Evolutionary conservation across 2,329 filamentous ascomycete genomes (phyloP), one percentile per base, ranked within the genome.

Genomic region (Cryphonectria radicalis): DNA sequence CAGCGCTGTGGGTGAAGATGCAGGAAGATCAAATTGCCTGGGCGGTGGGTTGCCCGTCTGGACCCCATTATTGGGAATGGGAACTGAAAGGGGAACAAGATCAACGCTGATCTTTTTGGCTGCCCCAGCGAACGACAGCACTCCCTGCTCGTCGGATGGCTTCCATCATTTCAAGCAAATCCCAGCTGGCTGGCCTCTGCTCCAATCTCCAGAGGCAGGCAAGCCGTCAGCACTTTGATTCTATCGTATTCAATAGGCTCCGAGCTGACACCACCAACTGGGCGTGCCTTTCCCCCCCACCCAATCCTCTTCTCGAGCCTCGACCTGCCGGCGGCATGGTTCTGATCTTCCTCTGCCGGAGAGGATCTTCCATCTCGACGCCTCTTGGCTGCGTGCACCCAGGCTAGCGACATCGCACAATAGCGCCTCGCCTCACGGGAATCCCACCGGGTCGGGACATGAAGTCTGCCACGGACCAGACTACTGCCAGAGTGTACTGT

Each of bases 1-100:
- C 66, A 67, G 55, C 43, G 37, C 66, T 60, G 55, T 46, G 66
- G 66, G 37, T 57, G 22, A 37, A 37, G 66, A 62, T 32, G n/a
- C 53, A 25, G 59, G 59, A 62, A 62, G 59, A 62, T 62, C 59
- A 62, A n/a, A 40, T 62, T 62, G 35, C 11, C 55, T 50, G 22
- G 46, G 46, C 46, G 17, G 19, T 59, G 28, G 55, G 55, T 22
- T 57, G 25, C 25, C 25, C 25, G 55, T 59, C 25, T 32, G 55
- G 28, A 60, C 57, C 57, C 55, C 57, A 60, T 60, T 55, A 17
- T 19, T 59, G 55, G 55, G 57, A 60, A 60, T 19, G 57, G 57
- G 19, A 60, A 22, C 28, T 35, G 14, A 14, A 28, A 28, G 53
- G n/a, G 53, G 53, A 57, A 28, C 57, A 37, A 32, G 32, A 6